Conservation (phyloP, 192 early-diverging fungal genomes). For the Backusella mclennaniae region DNA sequence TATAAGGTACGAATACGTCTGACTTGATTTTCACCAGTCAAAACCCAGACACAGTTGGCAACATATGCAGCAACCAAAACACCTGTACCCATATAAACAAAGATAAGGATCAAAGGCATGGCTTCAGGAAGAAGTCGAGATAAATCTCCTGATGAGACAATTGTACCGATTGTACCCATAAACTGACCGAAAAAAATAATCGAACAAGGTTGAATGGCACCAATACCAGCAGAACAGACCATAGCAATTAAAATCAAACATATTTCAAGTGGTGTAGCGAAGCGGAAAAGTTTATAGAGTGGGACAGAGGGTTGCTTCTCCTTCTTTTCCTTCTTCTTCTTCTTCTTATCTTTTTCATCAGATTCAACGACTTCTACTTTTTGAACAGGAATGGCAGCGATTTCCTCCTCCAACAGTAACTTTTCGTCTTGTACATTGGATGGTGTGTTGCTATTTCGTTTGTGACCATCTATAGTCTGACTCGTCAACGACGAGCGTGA, state of each 20-base stretch:
- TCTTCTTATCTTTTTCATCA: background rate
- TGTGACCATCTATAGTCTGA: constrained; percentile 5
- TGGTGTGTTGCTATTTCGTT: background rate
- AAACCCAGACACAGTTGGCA: constrained; percentile 56
- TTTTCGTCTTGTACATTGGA: background rate
- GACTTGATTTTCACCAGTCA: constrained; percentile 59
- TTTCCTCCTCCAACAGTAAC: constrained; percentile 5
- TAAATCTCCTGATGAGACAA: constrained; percentile 2
- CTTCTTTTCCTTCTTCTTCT: constrained; percentile 31
- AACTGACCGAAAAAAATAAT: constrained; percentile 38
- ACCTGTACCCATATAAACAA: constrained; percentile 58
- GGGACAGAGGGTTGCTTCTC: constrained; percentile 50
- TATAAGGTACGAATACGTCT: constrained; percentile 74
- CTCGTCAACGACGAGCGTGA: constrained; percentile 5
- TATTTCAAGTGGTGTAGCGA: constrained; percentile 35
- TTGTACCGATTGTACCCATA: constrained; percentile 1
- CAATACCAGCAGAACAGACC: constrained; percentile 25
- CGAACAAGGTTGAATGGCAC: constrained; percentile 30
- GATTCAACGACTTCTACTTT: background rate
- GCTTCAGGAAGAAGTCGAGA: constrained; percentile 2
- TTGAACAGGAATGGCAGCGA: background rate
- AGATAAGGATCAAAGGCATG: constrained; percentile 36
- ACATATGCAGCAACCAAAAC: constrained; percentile 57
- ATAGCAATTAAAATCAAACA: constrained; percentile 20
- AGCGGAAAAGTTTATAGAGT: constrained; percentile 66